Evolutionary conservation across 202 grass and related monocot genomes (phyloP), one percentile per base, ranked within the genome.

Genomic region (Zizania palustris): DNA sequence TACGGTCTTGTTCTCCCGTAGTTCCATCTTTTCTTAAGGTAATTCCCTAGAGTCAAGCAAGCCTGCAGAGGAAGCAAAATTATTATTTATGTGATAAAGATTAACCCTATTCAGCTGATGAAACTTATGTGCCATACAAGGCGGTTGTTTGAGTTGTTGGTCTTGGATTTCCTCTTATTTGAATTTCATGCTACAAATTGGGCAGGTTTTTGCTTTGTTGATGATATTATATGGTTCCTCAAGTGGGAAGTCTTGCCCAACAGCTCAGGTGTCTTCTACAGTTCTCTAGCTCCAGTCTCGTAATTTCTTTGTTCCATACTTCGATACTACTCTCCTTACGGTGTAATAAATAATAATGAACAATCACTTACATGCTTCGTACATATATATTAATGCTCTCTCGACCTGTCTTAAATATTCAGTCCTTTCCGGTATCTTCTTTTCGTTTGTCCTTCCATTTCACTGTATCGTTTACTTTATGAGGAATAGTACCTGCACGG

Each of bases 131-230:
- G n/a, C 80, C 75, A 21, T 91, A 81, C 51, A 81, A 86, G 70
- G 86, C 86, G 68, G 59, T 74, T 73, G 67, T 89, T 51, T 82
- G 53, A 84, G 84, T 75, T 51, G 76, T 63, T 63, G 77, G 69
- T 69, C 70, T 85, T 72, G 73, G 77, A 7, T 45, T 84, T 72
- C 75, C 76, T 69, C 36, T 83, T 34, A 73, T 84, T 74, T 75
- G 18, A 49, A 80, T 46, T 93, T 85, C 18, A 84, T 84, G 80
- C 77, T 62, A 80, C 63, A 77, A 84, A 82, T 89, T 75, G 69
- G 84, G 66, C 69, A 76, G 68, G 80, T 81, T 66, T 13, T 58
- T 85, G 59, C 38, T 35, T 82, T 67, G 22, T 60, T 82, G 59
- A 39, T 48, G 50, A 41, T 46, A 46, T 36, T 16, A 56, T 9